Evolutionary conservation across 768 basidiomycete genomes (phyloP).

Genomic region (Pholiota molesta): DNA sequence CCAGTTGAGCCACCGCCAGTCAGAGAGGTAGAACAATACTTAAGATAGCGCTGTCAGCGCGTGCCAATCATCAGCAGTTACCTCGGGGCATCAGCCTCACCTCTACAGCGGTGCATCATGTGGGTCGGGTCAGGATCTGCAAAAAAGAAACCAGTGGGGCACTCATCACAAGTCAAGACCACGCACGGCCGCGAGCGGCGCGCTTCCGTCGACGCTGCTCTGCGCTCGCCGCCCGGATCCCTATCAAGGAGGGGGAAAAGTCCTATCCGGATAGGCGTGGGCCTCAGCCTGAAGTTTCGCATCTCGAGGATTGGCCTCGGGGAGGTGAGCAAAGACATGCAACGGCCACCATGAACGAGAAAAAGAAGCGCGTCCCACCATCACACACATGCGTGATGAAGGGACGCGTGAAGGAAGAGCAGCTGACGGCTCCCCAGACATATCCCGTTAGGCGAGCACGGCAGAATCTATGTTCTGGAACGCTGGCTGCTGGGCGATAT

Average conservation of each 20-base stretch:
- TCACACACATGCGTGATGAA: too few relatives aligned
- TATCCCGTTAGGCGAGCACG: constrained; percentile 9
- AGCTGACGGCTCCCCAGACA: constrained; percentile 11
- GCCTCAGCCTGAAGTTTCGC: too few relatives aligned
- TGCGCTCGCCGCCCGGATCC: background rate
- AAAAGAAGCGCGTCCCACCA: background rate
- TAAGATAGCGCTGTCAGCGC: background rate
- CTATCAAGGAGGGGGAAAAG: too few relatives aligned
- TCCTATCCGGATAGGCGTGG: too few relatives aligned
- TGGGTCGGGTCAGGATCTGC: background rate
- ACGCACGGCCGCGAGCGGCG: too few relatives aligned
- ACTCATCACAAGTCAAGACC: background rate
- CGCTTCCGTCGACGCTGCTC: background rate
- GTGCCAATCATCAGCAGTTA: constrained; percentile 1
- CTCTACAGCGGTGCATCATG: background rate
- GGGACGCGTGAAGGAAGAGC: background rate
- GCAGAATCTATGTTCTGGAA: background rate
- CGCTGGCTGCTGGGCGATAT: background rate
- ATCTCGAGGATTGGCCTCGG: background rate
- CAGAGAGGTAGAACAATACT: background rate
- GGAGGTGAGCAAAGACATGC: background rate
- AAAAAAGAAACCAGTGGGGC: background rate
- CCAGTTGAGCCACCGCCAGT: background rate
- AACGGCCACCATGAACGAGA: background rate
- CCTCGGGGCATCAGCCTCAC: background rate